Evolutionary conservation across 192 early-diverging fungal genomes (phyloP), one percentile per base, ranked within the genome.

Genomic region (Rhizophagus clarus): DNA sequence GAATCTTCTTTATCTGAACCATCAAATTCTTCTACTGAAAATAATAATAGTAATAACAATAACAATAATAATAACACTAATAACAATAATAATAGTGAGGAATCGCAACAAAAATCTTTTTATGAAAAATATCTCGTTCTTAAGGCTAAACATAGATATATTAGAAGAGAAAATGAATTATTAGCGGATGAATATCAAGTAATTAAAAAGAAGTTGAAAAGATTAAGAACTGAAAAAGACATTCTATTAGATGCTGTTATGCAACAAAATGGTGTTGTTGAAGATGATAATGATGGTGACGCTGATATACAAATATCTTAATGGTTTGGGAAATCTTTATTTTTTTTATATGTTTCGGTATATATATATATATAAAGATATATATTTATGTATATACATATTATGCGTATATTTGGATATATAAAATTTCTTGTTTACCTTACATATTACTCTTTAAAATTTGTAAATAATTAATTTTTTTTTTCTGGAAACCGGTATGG

Each of bases 141-240:
- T 20, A 85, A 87, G 45, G 84, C 84, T 2, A 83, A 87, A 66
- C 64, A 82, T 42, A 77, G 76, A 31, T 87, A 87, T 77, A 85
- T 87, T 62, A 63, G 83, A 32, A 78, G 81, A 60, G 86, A 87
- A 61, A 85, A 87, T 72, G 86, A 87, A 40, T 85, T 87, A 79
- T 76, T 87, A 3, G 61, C 47, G 11, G 86, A 87, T 63, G 86
- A 87, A 79, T 87, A 74, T 61, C 61, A 67, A 40, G 67, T 66
- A 11, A 31, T 84, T 2, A 81, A 82, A 71, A 82, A 80, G 49
- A 82, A 81, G 24, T 61, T 87, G 42, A 85, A 80, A 32, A 56
- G 86, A 60, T 70, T 87, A 72, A 77, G 77, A 31, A 85, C 82
- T 15, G 86, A 87, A 74, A 80, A 83, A 71, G 64, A 81, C n/a